A percentile compares a stretch with the other conserved stretches of the same genome.
phyloP scores from a whole-genome alignment of 352 stramenopile genomes.

The Phytophthora syringae region DNA sequence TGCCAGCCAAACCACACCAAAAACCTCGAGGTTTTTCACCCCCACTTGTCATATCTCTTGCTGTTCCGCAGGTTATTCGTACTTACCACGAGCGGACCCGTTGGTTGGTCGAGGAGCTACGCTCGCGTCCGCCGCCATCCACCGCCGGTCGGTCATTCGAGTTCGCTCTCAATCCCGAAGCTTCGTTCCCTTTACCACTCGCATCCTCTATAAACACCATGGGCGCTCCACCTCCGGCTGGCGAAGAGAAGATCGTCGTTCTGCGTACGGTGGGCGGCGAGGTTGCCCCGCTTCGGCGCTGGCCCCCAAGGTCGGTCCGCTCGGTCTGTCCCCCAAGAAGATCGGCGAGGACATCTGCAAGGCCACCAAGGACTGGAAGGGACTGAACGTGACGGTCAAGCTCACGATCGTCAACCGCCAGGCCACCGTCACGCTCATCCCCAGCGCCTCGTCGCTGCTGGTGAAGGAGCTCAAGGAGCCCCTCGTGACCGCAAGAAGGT shows the following conservation, averaged over 20 bases:
- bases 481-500: conserved; percentile 99
- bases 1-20: too few relatives aligned
- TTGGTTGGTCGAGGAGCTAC: conserved; percentile 48
- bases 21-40: conserved; percentile 24
- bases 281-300: conserved; percentile 95
- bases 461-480: conserved; percentile 99
- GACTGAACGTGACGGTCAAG: conserved; percentile 99
- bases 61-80: conserved; percentile 2
- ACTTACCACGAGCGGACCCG: conserved; percentile 16
- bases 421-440: conserved; percentile 97
- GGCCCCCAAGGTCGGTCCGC: conserved; percentile 99
- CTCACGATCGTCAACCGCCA: conserved; percentile 99
- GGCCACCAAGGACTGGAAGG: conserved; percentile 99
- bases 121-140: neutral
- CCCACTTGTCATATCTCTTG: conserved; percentile 5
- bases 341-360: conserved; percentile 99
- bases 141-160: conserved; percentile 30
- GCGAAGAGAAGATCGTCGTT: conserved; percentile 95
- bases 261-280: conserved; percentile 99
- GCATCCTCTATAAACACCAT: conserved; percentile 94
- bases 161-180: conserved; percentile 49
- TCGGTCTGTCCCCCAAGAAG: conserved; percentile 99
- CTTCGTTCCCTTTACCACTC: conserved; percentile 22
- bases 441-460: conserved; percentile 97
- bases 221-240: conserved; percentile 87